These are phyloP conservation scores for Poronia punctata DNA, from an alignment of 495 filamentous ascomycete species.

Conservation along the genomic window DNA sequence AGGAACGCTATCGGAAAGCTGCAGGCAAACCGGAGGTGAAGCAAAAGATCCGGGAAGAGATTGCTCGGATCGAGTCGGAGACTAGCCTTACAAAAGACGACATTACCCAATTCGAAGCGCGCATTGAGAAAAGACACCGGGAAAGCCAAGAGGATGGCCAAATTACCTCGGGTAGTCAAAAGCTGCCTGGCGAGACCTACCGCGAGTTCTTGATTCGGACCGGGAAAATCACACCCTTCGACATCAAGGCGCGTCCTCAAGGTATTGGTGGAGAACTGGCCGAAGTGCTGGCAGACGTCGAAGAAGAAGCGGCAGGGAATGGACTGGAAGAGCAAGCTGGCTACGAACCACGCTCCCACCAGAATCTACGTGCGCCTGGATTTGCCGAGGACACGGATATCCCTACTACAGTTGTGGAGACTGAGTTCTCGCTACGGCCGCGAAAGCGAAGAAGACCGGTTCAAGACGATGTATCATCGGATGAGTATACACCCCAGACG, in stretches of 20 bases:
- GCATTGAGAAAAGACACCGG: conserved; percentile 66
- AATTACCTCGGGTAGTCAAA: conserved; percentile 29
- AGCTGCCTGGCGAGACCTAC: conserved; percentile 69
- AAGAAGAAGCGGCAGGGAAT: conserved; percentile 45
- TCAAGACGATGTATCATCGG: conserved; percentile 31
- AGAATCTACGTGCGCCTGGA: conserved; percentile 71
- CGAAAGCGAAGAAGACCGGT: conserved; percentile 37
- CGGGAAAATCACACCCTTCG: conserved; percentile 95
- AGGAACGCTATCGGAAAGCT: conserved; percentile 34
- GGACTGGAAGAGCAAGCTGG: conserved; percentile 51
- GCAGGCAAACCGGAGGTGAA: conserved; percentile 32
- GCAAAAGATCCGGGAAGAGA: conserved; percentile 52
- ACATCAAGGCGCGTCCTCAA: conserved; percentile 54
- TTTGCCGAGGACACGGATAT: conserved; percentile 50
- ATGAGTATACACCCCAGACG: conserved; percentile 34
- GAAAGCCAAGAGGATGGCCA: conserved; percentile 38
- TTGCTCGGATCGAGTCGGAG: conserved; percentile 54
- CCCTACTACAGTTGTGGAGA: conserved; percentile 26
- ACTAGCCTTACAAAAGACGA: conserved; percentile 59
- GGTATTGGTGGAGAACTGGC: conserved; percentile 56
- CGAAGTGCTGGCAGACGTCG: conserved; percentile 69
- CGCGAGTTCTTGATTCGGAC: conserved; percentile 89
- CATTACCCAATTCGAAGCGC: conserved; percentile 65
- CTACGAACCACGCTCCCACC: conserved; percentile 62
- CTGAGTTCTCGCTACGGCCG: conserved; percentile 44